Evolutionary conservation across 495 filamentous ascomycete genomes (phyloP).

Genomic region (Copromyces sp.): DNA sequence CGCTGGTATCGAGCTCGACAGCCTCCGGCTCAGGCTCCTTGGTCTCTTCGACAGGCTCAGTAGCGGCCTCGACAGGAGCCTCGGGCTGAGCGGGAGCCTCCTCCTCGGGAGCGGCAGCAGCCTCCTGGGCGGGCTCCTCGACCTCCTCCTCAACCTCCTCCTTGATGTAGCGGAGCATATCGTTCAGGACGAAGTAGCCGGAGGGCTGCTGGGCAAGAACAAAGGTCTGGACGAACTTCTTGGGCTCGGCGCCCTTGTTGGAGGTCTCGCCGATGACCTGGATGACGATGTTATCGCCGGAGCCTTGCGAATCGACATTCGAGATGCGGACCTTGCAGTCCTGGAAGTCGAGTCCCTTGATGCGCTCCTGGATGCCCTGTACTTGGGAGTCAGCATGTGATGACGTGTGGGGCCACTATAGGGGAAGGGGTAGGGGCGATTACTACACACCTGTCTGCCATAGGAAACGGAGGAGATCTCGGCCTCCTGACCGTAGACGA

Average conservation of each 20-base stretch:
- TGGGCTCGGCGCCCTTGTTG: conserved; percentile 78
- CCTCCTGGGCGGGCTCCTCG: conserved; percentile 28
- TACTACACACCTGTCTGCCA: conserved; percentile 64
- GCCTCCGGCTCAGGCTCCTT: conserved; percentile 37
- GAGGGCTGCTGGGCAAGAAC: conserved; percentile 93
- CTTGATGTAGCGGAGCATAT: conserved; percentile 87
- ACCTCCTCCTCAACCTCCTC: conserved; percentile 60
- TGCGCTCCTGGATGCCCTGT: conserved; percentile 86
- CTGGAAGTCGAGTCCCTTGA: conserved; percentile 85
- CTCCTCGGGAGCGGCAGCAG: conserved; percentile 35
- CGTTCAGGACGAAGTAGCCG: conserved; percentile 96
- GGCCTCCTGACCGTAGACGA: conserved; percentile 77
- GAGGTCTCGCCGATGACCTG: conserved; percentile 97
- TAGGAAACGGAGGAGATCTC: conserved; percentile 74
- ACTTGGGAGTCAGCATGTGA: conserved; percentile 7
- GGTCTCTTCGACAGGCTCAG: conserved; percentile 32
- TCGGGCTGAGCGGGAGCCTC: conserved; percentile 21
- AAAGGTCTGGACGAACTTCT: conserved; percentile 97
- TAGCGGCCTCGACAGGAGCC: conserved; percentile 34
- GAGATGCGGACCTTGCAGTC: conserved; percentile 97
- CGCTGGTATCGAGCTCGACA: conserved; percentile 36
- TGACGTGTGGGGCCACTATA: not conserved
- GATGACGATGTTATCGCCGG: conserved; percentile 84
- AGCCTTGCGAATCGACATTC: conserved; percentile 94
- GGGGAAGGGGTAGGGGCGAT: not conserved